Evolutionary conservation across 2,329 filamentous ascomycete genomes (phyloP).

Genomic region (Amesomyces nigricolor): DNA sequence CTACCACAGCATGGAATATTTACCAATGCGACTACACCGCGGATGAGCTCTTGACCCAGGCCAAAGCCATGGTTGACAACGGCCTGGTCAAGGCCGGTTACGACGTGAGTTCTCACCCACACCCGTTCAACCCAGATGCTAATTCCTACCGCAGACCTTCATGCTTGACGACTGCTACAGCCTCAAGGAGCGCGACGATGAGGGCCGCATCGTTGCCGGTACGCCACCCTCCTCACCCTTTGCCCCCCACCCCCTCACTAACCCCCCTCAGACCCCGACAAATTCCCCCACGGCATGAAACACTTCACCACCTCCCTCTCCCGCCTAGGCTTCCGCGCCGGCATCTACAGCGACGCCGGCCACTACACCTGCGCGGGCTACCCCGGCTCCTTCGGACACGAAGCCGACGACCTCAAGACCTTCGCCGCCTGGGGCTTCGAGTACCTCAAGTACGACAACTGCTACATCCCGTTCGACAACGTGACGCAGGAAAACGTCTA

Average conservation of each 20-base stretch:
- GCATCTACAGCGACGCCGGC: slow-evolving; percentile 16
- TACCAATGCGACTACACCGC: slow-evolving; percentile 13
- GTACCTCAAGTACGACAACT: slow-evolving; percentile 20
- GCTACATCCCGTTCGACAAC: slow-evolving; percentile 17
- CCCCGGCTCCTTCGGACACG: slow-evolving; percentile 13
- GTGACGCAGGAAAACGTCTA: slow-evolving; percentile 15
- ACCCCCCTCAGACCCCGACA: slow-evolving; percentile 2
- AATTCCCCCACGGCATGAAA: slow-evolving; percentile 16
- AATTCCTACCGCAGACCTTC: neutral
- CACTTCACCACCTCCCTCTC: slow-evolving; percentile 10
- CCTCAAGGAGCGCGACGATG: slow-evolving; percentile 1
- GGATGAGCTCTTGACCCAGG: slow-evolving; percentile 8
- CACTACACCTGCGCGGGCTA: slow-evolving; percentile 13
- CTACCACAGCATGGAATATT: neutral
- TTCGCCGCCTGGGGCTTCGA: slow-evolving; percentile 12
- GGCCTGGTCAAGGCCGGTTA: slow-evolving; percentile 14
- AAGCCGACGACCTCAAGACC: slow-evolving; percentile 11
- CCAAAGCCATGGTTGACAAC: slow-evolving; percentile 11
- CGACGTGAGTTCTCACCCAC: neutral
- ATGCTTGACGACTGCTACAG: slow-evolving; percentile 17
- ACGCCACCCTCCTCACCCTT: neutral
- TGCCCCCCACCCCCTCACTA: neutral
- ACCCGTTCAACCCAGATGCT: neutral
- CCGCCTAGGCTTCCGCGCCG: slow-evolving; percentile 9
- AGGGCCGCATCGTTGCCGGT: slow-evolving; percentile 13